Base-by-base conservation (phyloP, 352 stramenopile genomes). In the Thraustochytrium sp. region DNA sequence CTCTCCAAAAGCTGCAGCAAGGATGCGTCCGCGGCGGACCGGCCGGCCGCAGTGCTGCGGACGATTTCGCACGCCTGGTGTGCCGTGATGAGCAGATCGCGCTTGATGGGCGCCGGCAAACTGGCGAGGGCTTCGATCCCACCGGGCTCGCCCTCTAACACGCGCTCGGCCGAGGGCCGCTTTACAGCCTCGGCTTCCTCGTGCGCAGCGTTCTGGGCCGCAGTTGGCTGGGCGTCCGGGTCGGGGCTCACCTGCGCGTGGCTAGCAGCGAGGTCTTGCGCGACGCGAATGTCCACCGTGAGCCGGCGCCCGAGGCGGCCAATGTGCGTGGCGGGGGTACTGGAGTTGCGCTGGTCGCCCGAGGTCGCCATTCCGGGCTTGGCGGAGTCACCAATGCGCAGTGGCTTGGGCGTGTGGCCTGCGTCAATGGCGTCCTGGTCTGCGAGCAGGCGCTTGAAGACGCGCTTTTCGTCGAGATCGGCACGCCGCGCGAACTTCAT, bases 61-160 rank as follows among this genome's bases (percentile, higher is more conserved):
- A 80, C 53, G 9, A 80, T 61, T 38, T 80, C 68, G 51, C 68
- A 80, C 9, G 68, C 68, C 9, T 80, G 46, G 29, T 80, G 68
- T 8, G 68, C 31, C 13, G 46, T 80, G 42, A 80, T 61, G 68
- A 80, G 68, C 8, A 80, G 38, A 26, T 80, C 40, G 11, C 53
- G 34, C 29, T 51, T 46, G 23, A 68, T 18, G 21, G 53, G 44
- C 18, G 68, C 44, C 23, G 68, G 29, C 1, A 80, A 34, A 11
- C 9, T 72, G 26, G 68, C 68, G n/a, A 80, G 40, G 13, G 68
- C 46, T 11, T 80, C 68, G 18, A n/a, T n/a, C n/a, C n/a, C n/a
- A n/a, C n/a, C n/a, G n/a, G n/a, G n/a, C n/a, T n/a, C n/a, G n/a
- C n/a, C n/a, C n/a, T n/a, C n/a, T n/a, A n/a, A n/a, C n/a, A n/a